Evolutionary conservation across 2,329 filamentous ascomycete species (phyloP).

Genomic region (Xylariaceae sp.): DNA sequence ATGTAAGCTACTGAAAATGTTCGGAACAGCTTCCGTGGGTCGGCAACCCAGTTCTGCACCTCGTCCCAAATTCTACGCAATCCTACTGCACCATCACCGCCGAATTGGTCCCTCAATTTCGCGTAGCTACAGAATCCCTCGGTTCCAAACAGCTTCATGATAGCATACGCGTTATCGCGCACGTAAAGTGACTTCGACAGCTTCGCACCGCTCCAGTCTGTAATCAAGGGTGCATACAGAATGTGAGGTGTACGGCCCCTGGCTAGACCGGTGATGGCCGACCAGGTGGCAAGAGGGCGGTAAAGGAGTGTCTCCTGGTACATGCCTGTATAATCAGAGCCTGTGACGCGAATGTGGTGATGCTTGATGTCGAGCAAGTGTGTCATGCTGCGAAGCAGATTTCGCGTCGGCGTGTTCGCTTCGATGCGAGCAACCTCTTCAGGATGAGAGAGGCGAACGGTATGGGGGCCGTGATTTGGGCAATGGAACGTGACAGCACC

Average conservation of each 20-base stretch:
- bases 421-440: constrained; percentile 3
- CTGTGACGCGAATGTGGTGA: constrained; percentile 10
- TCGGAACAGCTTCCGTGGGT: constrained; percentile 9
- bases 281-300: constrained; percentile 10
- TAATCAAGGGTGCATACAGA: constrained; percentile 9
- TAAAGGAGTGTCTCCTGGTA: constrained; percentile 9
- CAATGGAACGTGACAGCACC: constrained; percentile 3
- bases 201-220: constrained; percentile 12
- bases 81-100: background rate
- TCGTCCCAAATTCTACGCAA: constrained; percentile 9
- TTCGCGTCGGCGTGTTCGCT: constrained; percentile 6
- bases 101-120: constrained; percentile 1
- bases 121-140: constrained; percentile 9
- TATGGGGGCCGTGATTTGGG: constrained; percentile 3
- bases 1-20: constrained; percentile 10
- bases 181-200: constrained; percentile 11
- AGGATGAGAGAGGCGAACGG: background rate
- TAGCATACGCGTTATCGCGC: constrained; percentile 1
- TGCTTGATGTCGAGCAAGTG: constrained; percentile 3
- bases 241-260: constrained; percentile 7
- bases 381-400: constrained; percentile 9
- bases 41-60: constrained; percentile 5
- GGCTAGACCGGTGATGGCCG: constrained; percentile 1
- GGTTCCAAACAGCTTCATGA: background rate
- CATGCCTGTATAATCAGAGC: constrained; percentile 8